phyloP scores from a whole-genome alignment of 768 basidiomycete genomes.

The Mycena vitilis region DNA sequence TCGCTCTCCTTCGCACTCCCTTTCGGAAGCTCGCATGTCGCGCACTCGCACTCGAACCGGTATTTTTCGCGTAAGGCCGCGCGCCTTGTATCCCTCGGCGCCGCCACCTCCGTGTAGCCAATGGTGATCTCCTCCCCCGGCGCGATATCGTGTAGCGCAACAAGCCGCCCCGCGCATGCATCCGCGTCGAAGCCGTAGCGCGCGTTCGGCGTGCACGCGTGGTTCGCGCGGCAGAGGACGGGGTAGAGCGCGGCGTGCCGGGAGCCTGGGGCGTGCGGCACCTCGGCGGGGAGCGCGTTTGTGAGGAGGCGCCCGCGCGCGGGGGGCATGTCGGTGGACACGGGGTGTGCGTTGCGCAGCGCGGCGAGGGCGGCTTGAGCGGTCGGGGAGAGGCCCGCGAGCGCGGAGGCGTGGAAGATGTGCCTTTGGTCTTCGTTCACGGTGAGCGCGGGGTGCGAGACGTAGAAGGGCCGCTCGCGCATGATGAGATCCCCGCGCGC shows the following conservation, averaged over 20 bases:
- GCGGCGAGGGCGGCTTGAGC: conserved; percentile 23
- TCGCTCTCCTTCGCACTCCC: conserved; percentile 19
- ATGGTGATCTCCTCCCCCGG: conserved; percentile 33
- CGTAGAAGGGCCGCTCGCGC: conserved; percentile 31
- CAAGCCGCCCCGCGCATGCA: conserved; percentile 22
- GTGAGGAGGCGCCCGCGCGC: conserved; percentile 26
- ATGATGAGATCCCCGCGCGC: conserved; percentile 32
- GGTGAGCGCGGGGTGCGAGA: conserved; percentile 11
- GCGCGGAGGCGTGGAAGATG: conserved; percentile 8
- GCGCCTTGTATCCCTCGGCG: conserved; percentile 10
- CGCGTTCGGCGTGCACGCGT: conserved; percentile 34
- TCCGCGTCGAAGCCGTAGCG: conserved; percentile 21
- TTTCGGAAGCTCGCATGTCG: conserved; percentile 15
- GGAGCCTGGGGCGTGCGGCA: conserved; percentile 4
- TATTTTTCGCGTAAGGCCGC: conserved; percentile 8
- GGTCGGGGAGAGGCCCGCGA: conserved; percentile 21
- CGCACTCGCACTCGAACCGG: conserved; percentile 23
- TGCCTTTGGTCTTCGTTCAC: conserved; percentile 15
- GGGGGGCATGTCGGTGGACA: not conserved
- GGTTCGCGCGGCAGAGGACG: conserved; percentile 31
- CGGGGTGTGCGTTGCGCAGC: conserved; percentile 25
- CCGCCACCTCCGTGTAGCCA: conserved; percentile 28
- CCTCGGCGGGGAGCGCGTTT: conserved; percentile 22
- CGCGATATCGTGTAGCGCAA: conserved; percentile 26
- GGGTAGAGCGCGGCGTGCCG: conserved; percentile 26